Base-by-base conservation (phyloP, 2,329 filamentous ascomycete genomes). In the Beauveria sp. region DNA sequence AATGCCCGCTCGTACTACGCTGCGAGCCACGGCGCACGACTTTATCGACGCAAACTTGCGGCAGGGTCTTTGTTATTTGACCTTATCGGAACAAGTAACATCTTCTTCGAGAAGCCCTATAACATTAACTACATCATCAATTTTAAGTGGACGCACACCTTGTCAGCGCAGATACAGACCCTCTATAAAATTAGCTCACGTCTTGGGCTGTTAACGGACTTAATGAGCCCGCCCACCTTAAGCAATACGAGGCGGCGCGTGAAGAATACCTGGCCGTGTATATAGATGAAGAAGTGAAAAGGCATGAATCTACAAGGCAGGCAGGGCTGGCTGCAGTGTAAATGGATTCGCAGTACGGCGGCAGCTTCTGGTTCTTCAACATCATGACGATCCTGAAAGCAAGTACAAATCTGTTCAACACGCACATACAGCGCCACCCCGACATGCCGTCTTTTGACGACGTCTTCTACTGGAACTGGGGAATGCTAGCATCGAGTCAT, bases 81-180 rank as follows among this genome's bases (percentile, higher is more conserved):
- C 55, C 1, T 67, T 77, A 1, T 74, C 70, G 26, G 72, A 77
- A 61, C 60, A 30, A 72, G 70, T 41, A 77, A 77, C 56, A 71
- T 72, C 5, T 70, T 73, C 28, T 67, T 72, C 18, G 68, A 73
- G 48, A 48, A 67, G 22, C 50, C 70, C 18, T 73, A 68, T 69
- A 67, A 71, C 53, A 65, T 74, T 41, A 69, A 62, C 48, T 65
- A 47, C 28, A 50, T 72, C 22, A 67, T 73, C 58, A 68, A 73
- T 47, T 63, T 72, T 9, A 68, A 74, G 65, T 73, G 67, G 69
- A 64, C 67, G 28, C 65, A 61, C 51, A 62, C 66, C 7, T 50
- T 51, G 14, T 66, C 67, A n/a, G 47, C 67, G 3, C 66, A 72
- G 59, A 70, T 69, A 64, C 57, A 68, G 18, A 54, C 58, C 22